Evolutionary conservation across 2,329 filamentous ascomycete genomes (phyloP).

Genomic region (Ophiostoma pallidulum): DNA sequence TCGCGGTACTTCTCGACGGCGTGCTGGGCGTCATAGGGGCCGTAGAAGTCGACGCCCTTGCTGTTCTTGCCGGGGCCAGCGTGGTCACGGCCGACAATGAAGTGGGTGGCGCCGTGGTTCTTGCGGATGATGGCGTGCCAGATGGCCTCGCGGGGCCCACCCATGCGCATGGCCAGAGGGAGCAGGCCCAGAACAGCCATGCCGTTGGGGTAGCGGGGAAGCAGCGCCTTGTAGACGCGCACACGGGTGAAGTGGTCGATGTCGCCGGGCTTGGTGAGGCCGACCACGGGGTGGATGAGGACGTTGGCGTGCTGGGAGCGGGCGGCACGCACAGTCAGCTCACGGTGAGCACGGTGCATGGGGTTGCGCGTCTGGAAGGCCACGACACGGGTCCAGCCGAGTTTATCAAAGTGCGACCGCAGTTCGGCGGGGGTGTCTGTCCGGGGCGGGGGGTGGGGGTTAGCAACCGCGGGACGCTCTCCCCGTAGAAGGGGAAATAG

Average conservation of each 20-base stretch:
- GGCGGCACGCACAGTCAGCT: constrained; percentile 93
- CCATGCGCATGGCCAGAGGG: constrained; percentile 97
- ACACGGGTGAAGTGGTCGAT: constrained; percentile 99
- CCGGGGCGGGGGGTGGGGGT: too few relatives aligned
- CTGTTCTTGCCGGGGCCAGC: constrained; percentile 98
- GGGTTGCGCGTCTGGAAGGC: constrained; percentile 99
- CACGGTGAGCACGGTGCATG: constrained; percentile 97
- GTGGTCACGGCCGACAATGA: constrained; percentile 98
- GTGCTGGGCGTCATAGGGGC: constrained; percentile 93
- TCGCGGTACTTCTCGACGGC: constrained; percentile 93
- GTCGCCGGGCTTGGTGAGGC: constrained; percentile 96
- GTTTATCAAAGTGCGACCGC: constrained; percentile 96
- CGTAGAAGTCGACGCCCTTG: constrained; percentile 93
- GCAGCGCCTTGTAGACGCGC: constrained; percentile 93
- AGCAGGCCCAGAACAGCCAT: constrained; percentile 96
- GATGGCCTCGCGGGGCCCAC: constrained; percentile 92
- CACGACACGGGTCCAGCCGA: constrained; percentile 94
- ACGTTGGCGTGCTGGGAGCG: constrained; percentile 96
- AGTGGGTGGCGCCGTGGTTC: constrained; percentile 98
- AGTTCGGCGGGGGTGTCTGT: constrained; percentile 87
- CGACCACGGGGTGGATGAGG: constrained; percentile 96
- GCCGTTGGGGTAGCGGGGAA: constrained; percentile 95
- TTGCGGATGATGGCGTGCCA: constrained; percentile 99
- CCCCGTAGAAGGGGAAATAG: not conserved
- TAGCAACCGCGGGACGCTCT: not conserved